These are phyloP conservation scores for Apophysomyces variabilis DNA, from an alignment of 371 early-diverging fungal species.

Conservation along the genomic window DNA sequence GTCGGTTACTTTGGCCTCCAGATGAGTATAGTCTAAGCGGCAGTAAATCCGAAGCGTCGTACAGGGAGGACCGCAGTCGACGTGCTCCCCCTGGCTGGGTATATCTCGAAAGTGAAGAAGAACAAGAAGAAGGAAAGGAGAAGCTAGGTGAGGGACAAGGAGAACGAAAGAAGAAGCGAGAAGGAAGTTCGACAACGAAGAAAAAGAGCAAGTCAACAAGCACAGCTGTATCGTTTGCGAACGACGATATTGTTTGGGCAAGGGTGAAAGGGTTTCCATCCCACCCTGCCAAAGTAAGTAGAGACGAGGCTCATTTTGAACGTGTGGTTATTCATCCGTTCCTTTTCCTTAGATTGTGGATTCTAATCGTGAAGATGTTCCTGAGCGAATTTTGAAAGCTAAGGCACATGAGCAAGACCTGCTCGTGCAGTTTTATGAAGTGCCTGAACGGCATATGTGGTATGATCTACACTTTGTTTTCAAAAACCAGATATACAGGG, in stretches of 20 bases:
- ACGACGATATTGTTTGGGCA: constrained; percentile 46
- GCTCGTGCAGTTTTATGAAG: constrained; percentile 38
- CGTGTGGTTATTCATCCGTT: background rate
- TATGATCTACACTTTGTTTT: constrained; percentile 19
- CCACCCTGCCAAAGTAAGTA: constrained; percentile 46
- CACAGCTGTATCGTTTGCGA: background rate
- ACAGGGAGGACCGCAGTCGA: constrained; percentile 23
- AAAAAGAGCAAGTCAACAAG: constrained; percentile 11
- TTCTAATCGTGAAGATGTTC: constrained; percentile 21
- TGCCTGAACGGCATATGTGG: constrained; percentile 41
- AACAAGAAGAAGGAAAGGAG: constrained; percentile 8
- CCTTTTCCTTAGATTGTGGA: constrained; percentile 30
- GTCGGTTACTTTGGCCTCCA: constrained; percentile 26
- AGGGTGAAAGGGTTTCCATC: constrained; percentile 48
- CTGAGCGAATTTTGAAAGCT: constrained; percentile 22
- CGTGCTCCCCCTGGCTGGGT: constrained; percentile 31
- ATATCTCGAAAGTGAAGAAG: constrained; percentile 22
- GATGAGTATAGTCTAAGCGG: background rate
- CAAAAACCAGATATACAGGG: background rate
- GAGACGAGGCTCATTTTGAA: no score
- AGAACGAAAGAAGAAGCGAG: constrained; percentile 9
- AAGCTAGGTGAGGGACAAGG: constrained; percentile 1
- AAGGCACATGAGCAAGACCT: constrained; percentile 17
- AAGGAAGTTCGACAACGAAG: background rate
- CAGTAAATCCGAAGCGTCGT: constrained; percentile 5